Base-by-base conservation (phyloP, 2,329 filamentous ascomycete species). In the Macrophomina tecta region DNA sequence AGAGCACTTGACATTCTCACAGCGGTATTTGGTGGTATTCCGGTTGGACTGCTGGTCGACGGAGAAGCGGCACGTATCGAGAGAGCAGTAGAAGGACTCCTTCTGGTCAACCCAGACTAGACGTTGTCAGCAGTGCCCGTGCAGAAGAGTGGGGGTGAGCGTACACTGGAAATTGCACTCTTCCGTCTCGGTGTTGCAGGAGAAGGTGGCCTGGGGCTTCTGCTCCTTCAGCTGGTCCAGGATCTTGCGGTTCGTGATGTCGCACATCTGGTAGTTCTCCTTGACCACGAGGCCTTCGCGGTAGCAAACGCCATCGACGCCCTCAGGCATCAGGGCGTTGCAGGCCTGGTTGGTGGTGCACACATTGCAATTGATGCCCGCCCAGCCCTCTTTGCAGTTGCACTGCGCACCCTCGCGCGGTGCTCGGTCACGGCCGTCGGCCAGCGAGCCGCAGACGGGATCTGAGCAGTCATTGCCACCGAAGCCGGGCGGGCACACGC, bases 251-350 rank as follows among this genome's bases (percentile, higher is more conserved):
- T 99, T 99, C 66, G 94, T 98, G 71, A 99, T 95, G 78, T 96
- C 92, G 81, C 95, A 99, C 82, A 97, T 95, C 81, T 99, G 96
- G 81, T 93, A 94, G 82, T 98, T 99, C 80, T 96, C 89, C 73
- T 95, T 93, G 69, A 98, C 90, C 11, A 96, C 90, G 71, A 97
- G 88, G 53, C 94, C 94, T 72, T 94, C 90, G 74, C 92, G 90
- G 77, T 97, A 98, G 82, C 95, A 99, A 11, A 97, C 89, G 38
- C 93, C 95, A 53, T 90, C 93, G 69, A 92, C 87, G 3, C 87
- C 87, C 14, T 90, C 89, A 4, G 92, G 92, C 89, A 97, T 97
- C 79, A 99, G 83, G 40, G 92, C 89, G 76, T 95, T 88, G 75
- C 95, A 99, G 16, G 91, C 94, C 71, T 90, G 83, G 77, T 98